phyloP scores from a whole-genome alignment of 148 eudicot species.

The Simmondsia chinensis region DNA sequence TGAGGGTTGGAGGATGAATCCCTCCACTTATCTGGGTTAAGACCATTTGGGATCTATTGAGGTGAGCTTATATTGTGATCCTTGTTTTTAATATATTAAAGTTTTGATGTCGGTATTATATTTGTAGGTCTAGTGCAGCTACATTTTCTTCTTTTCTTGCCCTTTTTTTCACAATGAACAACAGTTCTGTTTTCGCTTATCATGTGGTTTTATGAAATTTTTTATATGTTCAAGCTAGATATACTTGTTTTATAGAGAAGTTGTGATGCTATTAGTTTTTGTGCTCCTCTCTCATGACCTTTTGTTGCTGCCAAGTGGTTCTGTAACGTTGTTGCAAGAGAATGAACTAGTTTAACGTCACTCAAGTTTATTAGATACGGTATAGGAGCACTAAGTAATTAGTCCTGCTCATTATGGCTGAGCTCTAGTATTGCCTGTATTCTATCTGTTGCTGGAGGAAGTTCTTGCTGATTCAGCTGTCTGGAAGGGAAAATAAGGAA shows the following conservation, averaged over 20 bases:
- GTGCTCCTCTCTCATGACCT: neutral
- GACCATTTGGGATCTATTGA: neutral
- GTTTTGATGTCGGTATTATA: no score
- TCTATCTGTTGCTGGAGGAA: no score
- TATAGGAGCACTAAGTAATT: no score
- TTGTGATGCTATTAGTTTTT: neutral
- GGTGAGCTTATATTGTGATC: neutral
- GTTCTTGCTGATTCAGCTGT: no score
- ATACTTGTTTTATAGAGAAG: no score
- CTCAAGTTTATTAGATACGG: neutral
- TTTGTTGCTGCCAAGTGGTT: neutral
- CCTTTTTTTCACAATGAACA: neutral
- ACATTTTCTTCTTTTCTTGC: neutral
- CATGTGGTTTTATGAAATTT: neutral
- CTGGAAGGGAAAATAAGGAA: no score
- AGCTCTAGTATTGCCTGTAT: no score
- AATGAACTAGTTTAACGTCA: neutral
- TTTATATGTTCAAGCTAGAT: no score
- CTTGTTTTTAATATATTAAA: neutral
- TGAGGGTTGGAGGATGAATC: conserved; percentile 5
- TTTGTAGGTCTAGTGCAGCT: neutral
- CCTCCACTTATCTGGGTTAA: no score
- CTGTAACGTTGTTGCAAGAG: neutral
- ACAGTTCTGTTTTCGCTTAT: neutral
- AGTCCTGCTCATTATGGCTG: no score